These are phyloP conservation scores for Aspergillus carlsbadensis DNA, from an alignment of 495 filamentous ascomycete species.

Conservation along the genomic window DNA sequence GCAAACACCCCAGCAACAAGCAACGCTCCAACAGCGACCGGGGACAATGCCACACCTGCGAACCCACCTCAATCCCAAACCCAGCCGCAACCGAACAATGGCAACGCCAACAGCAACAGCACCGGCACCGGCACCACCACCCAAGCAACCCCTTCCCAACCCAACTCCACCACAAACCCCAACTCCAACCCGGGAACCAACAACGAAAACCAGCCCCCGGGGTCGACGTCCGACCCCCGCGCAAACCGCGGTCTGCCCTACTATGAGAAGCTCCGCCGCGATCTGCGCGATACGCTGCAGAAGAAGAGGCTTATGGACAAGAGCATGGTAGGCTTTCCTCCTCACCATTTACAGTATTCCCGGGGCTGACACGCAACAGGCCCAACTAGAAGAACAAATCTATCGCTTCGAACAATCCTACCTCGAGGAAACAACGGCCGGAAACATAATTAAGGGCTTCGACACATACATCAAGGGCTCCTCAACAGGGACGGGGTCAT, in stretches of 20 bases:
- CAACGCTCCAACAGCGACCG: constrained; percentile 8
- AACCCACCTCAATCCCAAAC: neutral
- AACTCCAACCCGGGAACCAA: neutral
- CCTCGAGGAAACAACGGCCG: constrained; percentile 82
- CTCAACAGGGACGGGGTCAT: constrained; percentile 35
- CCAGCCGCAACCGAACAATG: neutral
- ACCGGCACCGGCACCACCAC: constrained; percentile 4
- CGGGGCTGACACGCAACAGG: constrained; percentile 30
- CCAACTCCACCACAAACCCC: no score
- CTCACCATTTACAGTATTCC: neutral
- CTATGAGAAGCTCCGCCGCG: constrained; percentile 70
- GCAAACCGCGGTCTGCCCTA: constrained; percentile 57
- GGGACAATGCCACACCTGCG: neutral
- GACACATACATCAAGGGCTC: constrained; percentile 95
- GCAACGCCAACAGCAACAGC: neutral
- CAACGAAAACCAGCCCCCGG: constrained; percentile 7
- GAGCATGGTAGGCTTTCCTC: constrained; percentile 51
- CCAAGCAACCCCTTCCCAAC: neutral
- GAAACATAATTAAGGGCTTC: constrained; percentile 97
- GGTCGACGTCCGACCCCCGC: neutral
- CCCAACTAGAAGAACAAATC: constrained; percentile 77
- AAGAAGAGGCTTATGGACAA: constrained; percentile 68
- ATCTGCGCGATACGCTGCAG: constrained; percentile 64
- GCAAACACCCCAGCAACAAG: constrained; percentile 3
- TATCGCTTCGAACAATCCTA: constrained; percentile 80